Percentiles rank a stretch among this genome's conserved stretches.
phyloP scores from a whole-genome alignment of 495 filamentous ascomycete species.

The Cenococcum geophilum region DNA sequence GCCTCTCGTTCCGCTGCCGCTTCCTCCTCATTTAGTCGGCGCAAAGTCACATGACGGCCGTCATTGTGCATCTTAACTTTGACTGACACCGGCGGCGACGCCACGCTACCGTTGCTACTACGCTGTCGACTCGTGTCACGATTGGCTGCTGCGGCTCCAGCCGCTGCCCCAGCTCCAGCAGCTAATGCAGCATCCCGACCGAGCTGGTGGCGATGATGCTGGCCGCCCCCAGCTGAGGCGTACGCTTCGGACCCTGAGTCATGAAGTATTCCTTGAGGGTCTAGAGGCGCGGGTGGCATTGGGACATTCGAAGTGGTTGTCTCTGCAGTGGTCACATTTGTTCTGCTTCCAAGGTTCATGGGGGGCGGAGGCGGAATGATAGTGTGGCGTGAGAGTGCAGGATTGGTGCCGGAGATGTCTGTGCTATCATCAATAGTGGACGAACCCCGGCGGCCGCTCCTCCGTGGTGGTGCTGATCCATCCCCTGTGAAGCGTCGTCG shows the following conservation, averaged over 20 bases:
- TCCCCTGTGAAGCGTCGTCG: slow-evolving; percentile 35
- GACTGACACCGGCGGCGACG: slow-evolving; percentile 63
- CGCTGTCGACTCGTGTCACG: slow-evolving; percentile 38
- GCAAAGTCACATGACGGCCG: slow-evolving; percentile 72
- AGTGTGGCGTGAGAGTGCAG: slow-evolving; percentile 30
- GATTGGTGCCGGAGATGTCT: slow-evolving; percentile 34
- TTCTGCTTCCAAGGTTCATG: neutral
- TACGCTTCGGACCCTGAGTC: slow-evolving; percentile 56
- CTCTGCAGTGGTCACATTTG: slow-evolving; percentile 23
- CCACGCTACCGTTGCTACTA: slow-evolving; percentile 39
- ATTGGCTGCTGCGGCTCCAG: slow-evolving; percentile 44
- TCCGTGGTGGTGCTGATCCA: slow-evolving; percentile 18
- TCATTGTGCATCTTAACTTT: slow-evolving; percentile 78
- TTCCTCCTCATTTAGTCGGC: slow-evolving; percentile 75
- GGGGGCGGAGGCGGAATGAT: slow-evolving; percentile 19
- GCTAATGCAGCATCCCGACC: slow-evolving; percentile 30
- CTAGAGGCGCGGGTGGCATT: slow-evolving; percentile 35
- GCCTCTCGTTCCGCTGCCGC: slow-evolving; percentile 57
- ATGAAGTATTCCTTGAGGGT: slow-evolving; percentile 53
- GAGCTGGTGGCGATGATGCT: slow-evolving; percentile 43
- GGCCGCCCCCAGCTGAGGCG: slow-evolving; percentile 46
- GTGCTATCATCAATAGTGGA: slow-evolving; percentile 20
- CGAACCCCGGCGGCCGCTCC: slow-evolving; percentile 10
- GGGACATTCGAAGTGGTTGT: slow-evolving; percentile 26
- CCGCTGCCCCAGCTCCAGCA: slow-evolving; percentile 43